These are phyloP conservation scores for Salix viminalis DNA, from an alignment of 345 rosid species.

Conservation along the genomic window DNA sequence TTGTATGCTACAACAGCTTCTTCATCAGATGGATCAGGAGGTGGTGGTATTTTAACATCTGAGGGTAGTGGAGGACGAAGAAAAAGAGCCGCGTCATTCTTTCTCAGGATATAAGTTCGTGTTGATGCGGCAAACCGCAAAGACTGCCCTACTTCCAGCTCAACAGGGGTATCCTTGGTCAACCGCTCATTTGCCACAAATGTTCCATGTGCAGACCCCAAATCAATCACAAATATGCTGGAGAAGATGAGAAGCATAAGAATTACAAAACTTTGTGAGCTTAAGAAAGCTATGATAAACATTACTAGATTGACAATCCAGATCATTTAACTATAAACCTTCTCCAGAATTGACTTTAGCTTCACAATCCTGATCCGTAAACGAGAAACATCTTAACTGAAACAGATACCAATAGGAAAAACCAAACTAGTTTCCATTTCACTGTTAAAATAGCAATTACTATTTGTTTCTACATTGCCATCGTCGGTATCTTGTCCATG, in stretches of 20 bases:
- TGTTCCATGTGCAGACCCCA: slow-evolving; percentile 80
- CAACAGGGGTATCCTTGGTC: slow-evolving; percentile 62
- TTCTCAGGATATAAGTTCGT: slow-evolving; percentile 68
- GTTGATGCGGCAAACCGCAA: slow-evolving; percentile 93
- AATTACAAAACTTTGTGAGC: neutral
- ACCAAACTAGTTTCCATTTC: neutral
- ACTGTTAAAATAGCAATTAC: neutral
- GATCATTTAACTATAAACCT: neutral
- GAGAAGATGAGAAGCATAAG: slow-evolving; percentile 9
- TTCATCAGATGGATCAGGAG: slow-evolving; percentile 79
- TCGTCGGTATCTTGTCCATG: neutral
- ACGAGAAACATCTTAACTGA: neutral
- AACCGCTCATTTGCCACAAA: slow-evolving; percentile 91
- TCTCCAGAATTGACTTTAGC: neutral
- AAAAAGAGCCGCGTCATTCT: slow-evolving; percentile 79
- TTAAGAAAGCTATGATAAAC: neutral
- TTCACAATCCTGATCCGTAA: neutral
- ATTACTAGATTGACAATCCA: neutral
- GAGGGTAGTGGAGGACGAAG: slow-evolving; percentile 49
- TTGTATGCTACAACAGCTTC: slow-evolving; percentile 82
- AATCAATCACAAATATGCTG: slow-evolving; percentile 73
- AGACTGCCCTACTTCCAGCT: slow-evolving; percentile 75
- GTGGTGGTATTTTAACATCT: slow-evolving; percentile 68
- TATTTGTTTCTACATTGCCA: neutral
- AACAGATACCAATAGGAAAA: neutral